Evolutionary conservation across 2,329 filamentous ascomycete genomes (phyloP).

Genomic region (Pseudogymnoascus sp.): DNA sequence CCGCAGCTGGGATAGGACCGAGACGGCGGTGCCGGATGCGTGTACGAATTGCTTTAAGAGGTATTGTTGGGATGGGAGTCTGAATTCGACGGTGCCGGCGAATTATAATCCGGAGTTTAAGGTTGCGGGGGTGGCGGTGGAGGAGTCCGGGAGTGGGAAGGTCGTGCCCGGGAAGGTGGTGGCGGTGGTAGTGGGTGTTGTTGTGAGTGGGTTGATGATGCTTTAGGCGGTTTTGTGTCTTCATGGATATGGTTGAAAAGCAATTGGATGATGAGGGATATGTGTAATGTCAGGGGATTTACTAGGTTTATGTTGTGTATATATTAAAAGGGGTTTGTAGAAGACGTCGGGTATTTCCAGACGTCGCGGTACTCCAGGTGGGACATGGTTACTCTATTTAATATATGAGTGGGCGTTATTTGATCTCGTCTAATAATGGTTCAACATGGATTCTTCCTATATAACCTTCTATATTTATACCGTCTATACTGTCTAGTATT

Average conservation of each 20-base stretch:
- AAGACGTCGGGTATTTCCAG: no score
- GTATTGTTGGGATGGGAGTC: conserved; percentile 85
- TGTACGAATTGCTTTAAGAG: conserved; percentile 70
- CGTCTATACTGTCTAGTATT: neutral
- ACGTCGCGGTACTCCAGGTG: no score
- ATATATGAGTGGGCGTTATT: no score
- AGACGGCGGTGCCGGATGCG: conserved; percentile 59
- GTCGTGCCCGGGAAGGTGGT: neutral
- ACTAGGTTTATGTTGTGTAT: no score
- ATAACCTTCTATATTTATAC: neutral
- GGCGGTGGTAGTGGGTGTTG: neutral
- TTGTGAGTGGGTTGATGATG: neutral
- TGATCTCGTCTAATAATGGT: no score
- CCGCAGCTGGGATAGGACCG: conserved; percentile 67
- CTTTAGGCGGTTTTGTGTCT: neutral
- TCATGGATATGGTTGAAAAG: neutral
- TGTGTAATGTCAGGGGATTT: neutral
- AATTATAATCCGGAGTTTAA: conserved; percentile 21
- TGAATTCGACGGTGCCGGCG: conserved; percentile 18
- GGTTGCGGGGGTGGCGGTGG: neutral
- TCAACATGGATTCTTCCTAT: neutral
- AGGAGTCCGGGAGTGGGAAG: neutral
- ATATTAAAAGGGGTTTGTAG: no score
- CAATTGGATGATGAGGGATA: neutral
- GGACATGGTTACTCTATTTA: no score